Base-by-base conservation (phyloP, 1,284 basidiomycete genomes). In the Trichosporon inkin region DNA sequence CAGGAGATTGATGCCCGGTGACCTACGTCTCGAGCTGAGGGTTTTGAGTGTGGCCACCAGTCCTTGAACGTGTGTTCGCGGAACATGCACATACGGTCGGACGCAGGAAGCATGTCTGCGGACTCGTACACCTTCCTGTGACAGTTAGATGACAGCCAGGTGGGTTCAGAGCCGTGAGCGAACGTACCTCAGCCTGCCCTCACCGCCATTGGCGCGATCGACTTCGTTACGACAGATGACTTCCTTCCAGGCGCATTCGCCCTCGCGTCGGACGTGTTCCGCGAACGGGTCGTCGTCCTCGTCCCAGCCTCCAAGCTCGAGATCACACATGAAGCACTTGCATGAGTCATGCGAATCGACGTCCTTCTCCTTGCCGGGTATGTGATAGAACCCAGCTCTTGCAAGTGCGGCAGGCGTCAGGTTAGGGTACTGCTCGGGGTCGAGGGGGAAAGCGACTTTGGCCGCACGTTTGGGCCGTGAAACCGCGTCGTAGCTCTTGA, bases 351-450 rank as follows among this genome's bases (percentile, higher is more conserved):
- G 54, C 28, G 40, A 34, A 16, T 57, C 54, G 10, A 17, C 32
- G 24, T 58, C 53, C 19, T 41, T 35, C 16, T 38, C 47, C 2
- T 61, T 32, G 39, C 65, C 67, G 1, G 73, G 72, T 1, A 62
- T 60, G 58, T 82, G 90, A 80, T 84, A 91, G 79, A 92, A 93
- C 13, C 90, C 90, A 2, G 90, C 90, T 63, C 87, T 84, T 1
- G 90, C 87, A 24, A 93, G 84, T 4, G 82, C 80, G 53, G 82
- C 76, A 1, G 90, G 85, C 47, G 83, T 90, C 49, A 90, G 86
- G 61, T 79, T 76, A 1, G 78, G 78, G 58, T 75, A 67, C 2
- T 67, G 66, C 0, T 63, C 17, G 0, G 70, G 13, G 13, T 63
- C 56, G 19, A 75, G 68, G 3, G 78, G 76, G 67, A 74, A 80